Evolutionary conservation across 179 eudicot genomes (phyloP).

Genomic region (Drosera spatulata): DNA sequence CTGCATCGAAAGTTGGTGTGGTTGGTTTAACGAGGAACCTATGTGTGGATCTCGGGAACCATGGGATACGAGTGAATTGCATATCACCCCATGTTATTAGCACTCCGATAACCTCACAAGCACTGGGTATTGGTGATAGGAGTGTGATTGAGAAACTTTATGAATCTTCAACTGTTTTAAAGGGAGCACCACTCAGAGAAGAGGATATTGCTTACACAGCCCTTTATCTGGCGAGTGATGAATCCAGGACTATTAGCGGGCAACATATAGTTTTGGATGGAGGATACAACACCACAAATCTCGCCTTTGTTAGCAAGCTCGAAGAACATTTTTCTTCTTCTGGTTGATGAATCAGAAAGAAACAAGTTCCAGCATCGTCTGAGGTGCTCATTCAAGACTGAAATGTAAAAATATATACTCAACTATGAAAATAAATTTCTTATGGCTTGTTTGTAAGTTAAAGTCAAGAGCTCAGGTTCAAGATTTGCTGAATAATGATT

Average conservation of each 20-base stretch:
- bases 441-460: no score
- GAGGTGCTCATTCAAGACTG: no score
- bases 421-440: no score
- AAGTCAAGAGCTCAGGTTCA: no score
- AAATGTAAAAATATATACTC: no score
- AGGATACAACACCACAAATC: conserved; percentile 6
- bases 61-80: conserved; percentile 17
- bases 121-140: not conserved
- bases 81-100: conserved; percentile 7
- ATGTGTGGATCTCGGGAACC: conserved; percentile 10
- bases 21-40: conserved; percentile 8
- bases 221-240: conserved; percentile 12
- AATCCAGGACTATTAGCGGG: conserved; percentile 11
- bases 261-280: conserved; percentile 5
- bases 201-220: conserved; percentile 16
- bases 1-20: conserved; percentile 5
- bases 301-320: not conserved
- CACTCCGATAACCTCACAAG: conserved; percentile 5
- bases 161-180: conserved; percentile 4
- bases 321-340: not conserved
- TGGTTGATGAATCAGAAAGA: no score
- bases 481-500: no score
- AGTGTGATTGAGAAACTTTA: not conserved
- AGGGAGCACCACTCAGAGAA: conserved; percentile 4
- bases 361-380: no score